Evolutionary conservation across 495 filamentous ascomycete genomes (phyloP).

Genomic region (Tuber aestivum): DNA sequence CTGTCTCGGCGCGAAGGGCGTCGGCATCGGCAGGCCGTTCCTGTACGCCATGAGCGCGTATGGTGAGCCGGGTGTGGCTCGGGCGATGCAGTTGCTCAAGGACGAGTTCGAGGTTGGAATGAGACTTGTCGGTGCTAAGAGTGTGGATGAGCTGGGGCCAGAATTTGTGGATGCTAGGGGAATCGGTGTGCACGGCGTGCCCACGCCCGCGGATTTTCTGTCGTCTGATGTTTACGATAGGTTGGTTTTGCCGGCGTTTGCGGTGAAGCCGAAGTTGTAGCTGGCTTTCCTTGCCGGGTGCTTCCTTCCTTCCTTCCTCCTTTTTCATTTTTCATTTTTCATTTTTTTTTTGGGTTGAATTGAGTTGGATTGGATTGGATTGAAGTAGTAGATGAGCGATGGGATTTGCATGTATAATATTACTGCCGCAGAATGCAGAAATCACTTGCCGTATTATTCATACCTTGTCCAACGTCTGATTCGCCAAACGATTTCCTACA

Average conservation of each 20-base stretch:
- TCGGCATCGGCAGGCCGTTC: slow-evolving; percentile 92
- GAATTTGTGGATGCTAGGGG: slow-evolving; percentile 71
- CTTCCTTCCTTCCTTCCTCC: neutral
- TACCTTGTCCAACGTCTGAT: neutral
- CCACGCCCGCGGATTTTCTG: slow-evolving; percentile 56
- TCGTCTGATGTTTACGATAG: slow-evolving; percentile 59
- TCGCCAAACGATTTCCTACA: neutral
- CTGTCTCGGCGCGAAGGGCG: slow-evolving; percentile 84
- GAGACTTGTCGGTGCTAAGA: slow-evolving; percentile 77
- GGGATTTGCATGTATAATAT: neutral
- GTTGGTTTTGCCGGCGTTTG: slow-evolving; percentile 55
- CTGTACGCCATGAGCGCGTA: slow-evolving; percentile 94
- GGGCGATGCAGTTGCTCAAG: slow-evolving; percentile 90
- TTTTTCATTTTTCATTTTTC: neutral
- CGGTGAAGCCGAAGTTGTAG: slow-evolving; percentile 55
- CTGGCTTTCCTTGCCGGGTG: neutral
- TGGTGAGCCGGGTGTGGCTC: slow-evolving; percentile 76
- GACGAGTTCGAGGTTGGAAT: slow-evolving; percentile 99
- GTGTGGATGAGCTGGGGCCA: slow-evolving; percentile 69
- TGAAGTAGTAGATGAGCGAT: neutral
- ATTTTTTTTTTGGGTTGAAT: neutral
- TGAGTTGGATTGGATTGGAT: neutral
- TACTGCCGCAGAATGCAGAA: neutral
- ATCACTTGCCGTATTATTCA: neutral
- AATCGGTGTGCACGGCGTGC: slow-evolving; percentile 59